phyloP scores from a whole-genome alignment of 192 early-diverging fungal species.

The Entomortierella chlamydospora region DNA sequence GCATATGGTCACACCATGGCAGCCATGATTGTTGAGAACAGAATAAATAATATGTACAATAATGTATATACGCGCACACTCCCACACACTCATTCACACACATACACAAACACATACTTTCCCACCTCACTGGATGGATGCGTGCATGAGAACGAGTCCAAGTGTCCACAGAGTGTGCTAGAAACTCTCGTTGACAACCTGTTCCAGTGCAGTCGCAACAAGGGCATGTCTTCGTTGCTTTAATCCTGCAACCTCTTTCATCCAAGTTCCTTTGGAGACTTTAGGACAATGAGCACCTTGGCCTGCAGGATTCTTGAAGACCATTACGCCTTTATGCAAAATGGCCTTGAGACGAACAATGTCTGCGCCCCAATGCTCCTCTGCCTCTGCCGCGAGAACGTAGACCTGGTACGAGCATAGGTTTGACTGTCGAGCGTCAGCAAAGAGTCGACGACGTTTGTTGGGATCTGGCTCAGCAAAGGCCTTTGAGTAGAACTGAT shows the following conservation, averaged over 20 bases:
- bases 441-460: constrained; percentile 37
- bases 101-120: too few relatives aligned
- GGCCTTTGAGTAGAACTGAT: constrained; percentile 6
- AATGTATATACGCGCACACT: too few relatives aligned
- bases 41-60: too few relatives aligned
- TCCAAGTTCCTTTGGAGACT: constrained; percentile 7
- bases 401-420: constrained; percentile 27
- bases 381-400: constrained; percentile 24
- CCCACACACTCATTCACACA: too few relatives aligned
- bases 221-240: neutral
- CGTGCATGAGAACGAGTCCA: too few relatives aligned
- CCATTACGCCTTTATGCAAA: constrained; percentile 6
- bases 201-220: neutral
- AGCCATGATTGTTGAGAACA: too few relatives aligned
- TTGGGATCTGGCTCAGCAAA: constrained; percentile 6
- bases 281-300: constrained; percentile 10
- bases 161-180: neutral
- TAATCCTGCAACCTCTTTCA: neutral
- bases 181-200: neutral
- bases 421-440: constrained; percentile 35
- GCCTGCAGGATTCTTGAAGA: constrained; percentile 29
- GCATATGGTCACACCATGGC: too few relatives aligned
- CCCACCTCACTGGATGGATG: too few relatives aligned
- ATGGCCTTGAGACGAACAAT: neutral
- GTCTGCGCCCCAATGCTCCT: constrained; percentile 14